A percentile compares a stretch with the other conserved stretches of the same genome.
Evolutionary conservation across 371 early-diverging fungal species (phyloP).

Genomic region (Cokeromyces recurvatus): DNA sequence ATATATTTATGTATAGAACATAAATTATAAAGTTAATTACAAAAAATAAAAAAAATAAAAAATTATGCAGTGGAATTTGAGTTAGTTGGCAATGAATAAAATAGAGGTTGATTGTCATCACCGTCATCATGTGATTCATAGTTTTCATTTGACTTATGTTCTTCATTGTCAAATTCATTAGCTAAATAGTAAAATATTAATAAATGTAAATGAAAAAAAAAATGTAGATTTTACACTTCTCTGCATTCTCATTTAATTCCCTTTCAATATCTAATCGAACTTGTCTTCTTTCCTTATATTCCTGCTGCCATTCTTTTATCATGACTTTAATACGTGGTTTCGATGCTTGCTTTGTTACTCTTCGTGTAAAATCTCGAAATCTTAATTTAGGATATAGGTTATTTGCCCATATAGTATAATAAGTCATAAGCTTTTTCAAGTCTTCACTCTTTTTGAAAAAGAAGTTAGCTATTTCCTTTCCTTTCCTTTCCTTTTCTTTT

Average conservation of each 20-base stretch:
- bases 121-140: constrained; percentile 13
- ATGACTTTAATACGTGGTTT: constrained; percentile 18
- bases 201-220: neutral
- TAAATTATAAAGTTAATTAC: no score
- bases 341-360: constrained; percentile 34
- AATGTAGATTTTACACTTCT: constrained; percentile 1
- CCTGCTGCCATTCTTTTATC: constrained; percentile 24
- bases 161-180: constrained; percentile 1
- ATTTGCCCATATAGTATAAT: constrained; percentile 56
- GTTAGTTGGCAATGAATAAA: no score
- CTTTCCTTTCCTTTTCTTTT: neutral
- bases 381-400: constrained; percentile 43
- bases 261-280: constrained; percentile 1
- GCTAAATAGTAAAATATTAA: no score
- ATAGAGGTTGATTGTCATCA: constrained; percentile 11
- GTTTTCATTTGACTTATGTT: neutral
- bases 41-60: no score
- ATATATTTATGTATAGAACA: no score
- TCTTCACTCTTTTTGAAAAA: constrained; percentile 24
- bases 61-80: no score
- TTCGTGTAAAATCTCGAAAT: constrained; percentile 39
- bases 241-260: constrained; percentile 12
- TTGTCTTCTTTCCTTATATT: constrained; percentile 16
- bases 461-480: neutral
- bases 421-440: constrained; percentile 41